Percentiles rank a stretch among this genome's conserved stretches.
phyloP scores from a whole-genome alignment of 1,284 basidiomycete species.

The Rhodotorula sp. region DNA sequence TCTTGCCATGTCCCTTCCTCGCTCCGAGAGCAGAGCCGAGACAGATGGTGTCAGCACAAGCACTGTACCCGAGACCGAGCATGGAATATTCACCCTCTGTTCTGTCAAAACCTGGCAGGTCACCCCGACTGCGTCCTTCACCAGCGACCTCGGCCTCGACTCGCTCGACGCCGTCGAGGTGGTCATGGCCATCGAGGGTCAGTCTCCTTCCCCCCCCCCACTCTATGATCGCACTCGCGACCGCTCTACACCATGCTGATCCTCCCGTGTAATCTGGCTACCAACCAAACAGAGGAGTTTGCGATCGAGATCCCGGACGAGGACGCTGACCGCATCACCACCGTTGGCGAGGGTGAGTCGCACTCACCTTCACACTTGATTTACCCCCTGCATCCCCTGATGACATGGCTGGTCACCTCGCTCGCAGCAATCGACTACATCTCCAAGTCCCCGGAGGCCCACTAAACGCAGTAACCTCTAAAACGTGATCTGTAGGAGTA shows the following conservation, averaged over 20 bases:
- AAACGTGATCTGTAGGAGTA: background rate
- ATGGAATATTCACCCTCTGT: background rate
- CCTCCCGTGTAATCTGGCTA: background rate
- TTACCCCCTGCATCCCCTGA: background rate
- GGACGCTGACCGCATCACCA: slow-evolving; percentile 97
- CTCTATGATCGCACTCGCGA: no score
- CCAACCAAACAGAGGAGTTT: slow-evolving; percentile 63
- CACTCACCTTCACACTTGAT: background rate
- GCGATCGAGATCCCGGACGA: slow-evolving; percentile 88
- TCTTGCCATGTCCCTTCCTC: background rate
- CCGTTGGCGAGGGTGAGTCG: slow-evolving; percentile 79
- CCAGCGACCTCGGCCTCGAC: slow-evolving; percentile 87
- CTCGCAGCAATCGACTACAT: slow-evolving; percentile 91
- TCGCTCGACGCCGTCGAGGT: slow-evolving; percentile 98
- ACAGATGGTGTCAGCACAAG: background rate
- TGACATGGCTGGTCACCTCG: slow-evolving; percentile 11
- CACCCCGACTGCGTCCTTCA: slow-evolving; percentile 69
- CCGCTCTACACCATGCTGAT: background rate
- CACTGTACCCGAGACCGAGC: background rate
- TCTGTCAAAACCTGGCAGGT: slow-evolving; percentile 57
- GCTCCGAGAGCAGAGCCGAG: background rate
- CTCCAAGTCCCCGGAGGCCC: slow-evolving; percentile 81
- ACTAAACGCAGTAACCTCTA: slow-evolving; percentile 32
- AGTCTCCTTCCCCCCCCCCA: background rate
- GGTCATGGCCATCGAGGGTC: slow-evolving; percentile 91